phyloP scores from a whole-genome alignment of 768 basidiomycete genomes.

The Mycena rosella region DNA sequence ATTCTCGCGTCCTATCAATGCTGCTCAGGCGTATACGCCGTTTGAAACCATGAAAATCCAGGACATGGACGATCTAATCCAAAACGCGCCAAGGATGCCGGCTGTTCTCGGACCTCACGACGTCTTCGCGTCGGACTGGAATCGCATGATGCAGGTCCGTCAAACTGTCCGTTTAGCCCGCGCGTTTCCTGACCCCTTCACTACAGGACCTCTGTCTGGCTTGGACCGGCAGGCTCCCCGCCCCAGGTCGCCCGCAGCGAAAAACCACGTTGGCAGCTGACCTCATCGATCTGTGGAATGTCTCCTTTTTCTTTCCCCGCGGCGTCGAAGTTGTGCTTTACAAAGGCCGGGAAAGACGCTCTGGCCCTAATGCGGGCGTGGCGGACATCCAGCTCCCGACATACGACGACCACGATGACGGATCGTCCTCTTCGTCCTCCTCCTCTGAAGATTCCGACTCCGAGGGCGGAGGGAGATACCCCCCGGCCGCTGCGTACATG shows the following conservation, averaged over 20 bases:
- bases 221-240: constrained; percentile 83
- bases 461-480: constrained; percentile 51
- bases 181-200: constrained; percentile 1
- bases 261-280: constrained; percentile 74
- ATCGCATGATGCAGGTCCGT: constrained; percentile 79
- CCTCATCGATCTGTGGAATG: constrained; percentile 85
- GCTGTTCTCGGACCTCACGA: constrained; percentile 80
- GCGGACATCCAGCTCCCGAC: constrained; percentile 68
- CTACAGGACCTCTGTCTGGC: constrained; percentile 77
- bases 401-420: constrained; percentile 57
- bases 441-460: constrained; percentile 59
- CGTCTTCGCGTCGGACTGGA: constrained; percentile 82
- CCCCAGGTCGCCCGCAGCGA: constrained; percentile 68
- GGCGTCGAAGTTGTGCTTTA: constrained; percentile 86
- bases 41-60: constrained; percentile 80
- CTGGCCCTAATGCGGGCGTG: constrained; percentile 69
- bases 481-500: constrained; percentile 52
- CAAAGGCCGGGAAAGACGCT: constrained; percentile 82
- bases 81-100: constrained; percentile 79
- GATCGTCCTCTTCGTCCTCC: constrained; percentile 53
- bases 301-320: constrained; percentile 78
- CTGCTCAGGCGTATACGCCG: constrained; percentile 72
- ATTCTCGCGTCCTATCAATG: constrained; percentile 80
- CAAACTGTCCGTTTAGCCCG: background rate
- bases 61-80: constrained; percentile 82